These are phyloP conservation scores for Pseudocercospora crystallina DNA, from an alignment of 2,329 filamentous ascomycete genomes.

Conservation along the genomic window DNA sequence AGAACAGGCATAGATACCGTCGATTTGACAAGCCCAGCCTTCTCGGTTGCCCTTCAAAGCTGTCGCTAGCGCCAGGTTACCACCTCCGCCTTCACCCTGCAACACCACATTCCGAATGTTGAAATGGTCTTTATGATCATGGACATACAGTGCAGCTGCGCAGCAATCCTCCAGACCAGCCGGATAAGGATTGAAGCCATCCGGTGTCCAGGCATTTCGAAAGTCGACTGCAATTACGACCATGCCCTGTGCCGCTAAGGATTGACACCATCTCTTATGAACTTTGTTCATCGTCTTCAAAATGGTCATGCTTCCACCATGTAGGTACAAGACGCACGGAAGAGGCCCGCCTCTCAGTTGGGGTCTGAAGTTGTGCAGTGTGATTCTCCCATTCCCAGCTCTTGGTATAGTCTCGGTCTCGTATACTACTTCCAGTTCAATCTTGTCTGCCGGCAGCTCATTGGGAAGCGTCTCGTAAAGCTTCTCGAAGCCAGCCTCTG, in stretches of 20 bases:
- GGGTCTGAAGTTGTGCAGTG: background rate
- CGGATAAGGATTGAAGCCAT: slow-evolving; percentile 28
- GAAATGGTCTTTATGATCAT: slow-evolving; percentile 21
- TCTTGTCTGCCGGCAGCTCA: background rate
- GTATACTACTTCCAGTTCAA: background rate
- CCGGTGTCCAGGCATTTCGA: slow-evolving; percentile 28
- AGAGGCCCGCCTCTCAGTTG: background rate
- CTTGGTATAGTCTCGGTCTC: background rate
- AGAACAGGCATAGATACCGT: slow-evolving; percentile 22
- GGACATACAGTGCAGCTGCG: slow-evolving; percentile 23
- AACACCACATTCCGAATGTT: slow-evolving; percentile 28
- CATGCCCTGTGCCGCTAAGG: slow-evolving; percentile 23
- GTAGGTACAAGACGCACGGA: slow-evolving; percentile 29
- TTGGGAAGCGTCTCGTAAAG: slow-evolving; percentile 1
- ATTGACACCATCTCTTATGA: slow-evolving; percentile 19
- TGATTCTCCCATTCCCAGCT: background rate
- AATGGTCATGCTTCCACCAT: slow-evolving; percentile 31
- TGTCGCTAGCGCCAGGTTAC: slow-evolving; percentile 29
- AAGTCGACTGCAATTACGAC: slow-evolving; percentile 29
- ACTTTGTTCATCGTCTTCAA: slow-evolving; percentile 14
- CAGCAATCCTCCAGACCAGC: slow-evolving; percentile 31
- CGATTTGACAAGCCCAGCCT: slow-evolving; percentile 22
- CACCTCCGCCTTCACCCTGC: slow-evolving; percentile 33
- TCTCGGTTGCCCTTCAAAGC: slow-evolving; percentile 27
- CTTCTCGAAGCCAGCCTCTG: background rate